phyloP scores from a whole-genome alignment of 768 basidiomycete species.

The Mycena indigotica region DNA sequence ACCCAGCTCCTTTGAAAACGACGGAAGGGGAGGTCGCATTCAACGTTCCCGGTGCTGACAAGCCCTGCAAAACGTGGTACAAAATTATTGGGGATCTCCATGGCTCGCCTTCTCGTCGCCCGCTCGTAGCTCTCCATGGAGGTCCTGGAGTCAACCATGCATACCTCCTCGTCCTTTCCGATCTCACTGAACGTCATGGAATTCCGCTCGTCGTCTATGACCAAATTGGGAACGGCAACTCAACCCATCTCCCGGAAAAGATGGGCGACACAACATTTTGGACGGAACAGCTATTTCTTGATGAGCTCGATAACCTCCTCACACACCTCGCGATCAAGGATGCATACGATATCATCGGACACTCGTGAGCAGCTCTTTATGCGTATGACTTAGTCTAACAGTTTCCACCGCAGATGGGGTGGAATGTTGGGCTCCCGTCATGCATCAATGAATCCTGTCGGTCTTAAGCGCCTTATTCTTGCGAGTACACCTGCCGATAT shows the following conservation, averaged over 20 bases:
- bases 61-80: constrained; percentile 50
- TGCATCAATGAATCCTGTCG: constrained; percentile 42
- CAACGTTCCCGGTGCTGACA: constrained; percentile 8
- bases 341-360: constrained; percentile 51
- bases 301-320: constrained; percentile 52
- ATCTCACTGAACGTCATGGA: constrained; percentile 35
- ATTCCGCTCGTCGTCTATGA: constrained; percentile 59
- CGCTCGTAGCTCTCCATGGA: constrained; percentile 56
- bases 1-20: not conserved
- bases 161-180: constrained; percentile 42
- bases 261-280: constrained; percentile 45
- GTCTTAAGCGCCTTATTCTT: constrained; percentile 49
- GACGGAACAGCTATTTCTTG: constrained; percentile 51
- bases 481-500: constrained; percentile 47
- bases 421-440: constrained; percentile 51
- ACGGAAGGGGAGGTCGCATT: constrained; percentile 12
- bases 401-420: constrained; percentile 30
- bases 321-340: constrained; percentile 44
- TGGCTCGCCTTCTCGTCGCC: constrained; percentile 30
- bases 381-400: not conserved
- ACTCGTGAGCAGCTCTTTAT: constrained; percentile 45
- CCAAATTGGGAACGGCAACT: constrained; percentile 57
- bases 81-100: constrained; percentile 48
- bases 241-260: constrained; percentile 56
- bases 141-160: constrained; percentile 52